A percentile compares a stretch with the other conserved stretches of the same genome.
phyloP scores from a whole-genome alignment of 2,329 filamentous ascomycete genomes.

The Talaromyces islandicus region DNA sequence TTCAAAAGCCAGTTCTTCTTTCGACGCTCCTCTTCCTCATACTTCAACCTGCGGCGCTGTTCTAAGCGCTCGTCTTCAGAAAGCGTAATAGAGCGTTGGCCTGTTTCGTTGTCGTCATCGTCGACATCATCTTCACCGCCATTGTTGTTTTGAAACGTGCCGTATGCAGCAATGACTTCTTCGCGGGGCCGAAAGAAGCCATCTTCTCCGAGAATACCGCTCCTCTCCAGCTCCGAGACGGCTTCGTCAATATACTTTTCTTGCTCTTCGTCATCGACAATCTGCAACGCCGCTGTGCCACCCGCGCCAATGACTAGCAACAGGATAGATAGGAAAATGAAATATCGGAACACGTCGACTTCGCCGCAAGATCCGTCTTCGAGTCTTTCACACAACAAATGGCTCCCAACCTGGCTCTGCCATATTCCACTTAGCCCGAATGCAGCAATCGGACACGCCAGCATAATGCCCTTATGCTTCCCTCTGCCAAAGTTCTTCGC shows the following conservation, averaged over 20 bases:
- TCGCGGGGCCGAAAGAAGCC: slow-evolving; percentile 59
- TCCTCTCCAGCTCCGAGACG: slow-evolving; percentile 84
- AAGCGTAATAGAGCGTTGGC: slow-evolving; percentile 34
- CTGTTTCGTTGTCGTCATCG: slow-evolving; percentile 29
- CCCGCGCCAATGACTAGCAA: slow-evolving; percentile 65
- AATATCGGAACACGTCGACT: slow-evolving; percentile 75
- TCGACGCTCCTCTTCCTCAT: slow-evolving; percentile 50
- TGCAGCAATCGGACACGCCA: slow-evolving; percentile 84
- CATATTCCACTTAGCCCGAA: slow-evolving; percentile 95
- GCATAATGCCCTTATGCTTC: slow-evolving; percentile 77
- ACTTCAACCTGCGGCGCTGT: slow-evolving; percentile 34
- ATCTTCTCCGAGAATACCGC: slow-evolving; percentile 67
- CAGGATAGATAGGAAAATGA: slow-evolving; percentile 73
- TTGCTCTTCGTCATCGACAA: slow-evolving; percentile 70
- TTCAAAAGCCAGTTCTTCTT: slow-evolving; percentile 92
- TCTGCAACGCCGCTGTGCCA: slow-evolving; percentile 66
- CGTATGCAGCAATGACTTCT: slow-evolving; percentile 39
- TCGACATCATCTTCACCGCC: slow-evolving; percentile 33
- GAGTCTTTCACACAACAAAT: slow-evolving; percentile 65
- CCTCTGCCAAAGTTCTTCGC: slow-evolving; percentile 97
- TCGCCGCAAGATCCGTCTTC: slow-evolving; percentile 56
- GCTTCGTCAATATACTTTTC: slow-evolving; percentile 78
- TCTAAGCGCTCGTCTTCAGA: slow-evolving; percentile 40
- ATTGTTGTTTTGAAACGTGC: slow-evolving; percentile 36
- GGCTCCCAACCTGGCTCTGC: slow-evolving; percentile 81